Conservation (phyloP, 768 basidiomycete genomes). For the Suillus variegatus region DNA sequence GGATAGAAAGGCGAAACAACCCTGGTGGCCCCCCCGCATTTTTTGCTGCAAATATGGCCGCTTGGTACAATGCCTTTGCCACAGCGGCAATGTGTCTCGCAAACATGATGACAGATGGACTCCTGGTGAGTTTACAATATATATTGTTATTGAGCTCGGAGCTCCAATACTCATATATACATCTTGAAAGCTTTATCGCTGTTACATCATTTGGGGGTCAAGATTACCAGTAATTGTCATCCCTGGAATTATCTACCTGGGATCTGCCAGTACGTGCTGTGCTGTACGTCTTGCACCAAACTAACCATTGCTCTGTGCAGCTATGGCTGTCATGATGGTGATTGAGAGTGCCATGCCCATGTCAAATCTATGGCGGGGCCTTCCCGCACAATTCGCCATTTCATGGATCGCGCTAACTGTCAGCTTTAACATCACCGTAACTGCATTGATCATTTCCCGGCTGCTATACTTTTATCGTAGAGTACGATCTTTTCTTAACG, state of each 20-base stretch:
- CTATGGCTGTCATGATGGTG: not conserved
- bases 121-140: constrained; percentile 26
- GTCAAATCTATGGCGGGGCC: constrained; percentile 1
- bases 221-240: constrained; percentile 1
- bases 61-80: constrained; percentile 30
- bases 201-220: constrained; percentile 31
- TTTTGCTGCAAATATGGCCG: constrained; percentile 22
- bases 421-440: constrained; percentile 7
- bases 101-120: constrained; percentile 31
- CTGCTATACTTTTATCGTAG: not conserved
- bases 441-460: not conserved
- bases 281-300: too few species aligned
- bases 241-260: constrained; percentile 7
- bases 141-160: not conserved
- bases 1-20: constrained; percentile 30
- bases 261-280: not conserved
- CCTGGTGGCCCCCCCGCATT: constrained; percentile 33
- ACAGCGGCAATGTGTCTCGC: constrained; percentile 17
- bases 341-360: not conserved
- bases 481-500: not conserved
- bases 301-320: not conserved
- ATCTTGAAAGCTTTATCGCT: constrained; percentile 33
- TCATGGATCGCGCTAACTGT: constrained; percentile 3
- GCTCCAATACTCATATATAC: not conserved
- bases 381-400: constrained; percentile 6